Evolutionary conservation across 495 filamentous ascomycete species (phyloP).

Genomic region (Chaetomium tenue): DNA sequence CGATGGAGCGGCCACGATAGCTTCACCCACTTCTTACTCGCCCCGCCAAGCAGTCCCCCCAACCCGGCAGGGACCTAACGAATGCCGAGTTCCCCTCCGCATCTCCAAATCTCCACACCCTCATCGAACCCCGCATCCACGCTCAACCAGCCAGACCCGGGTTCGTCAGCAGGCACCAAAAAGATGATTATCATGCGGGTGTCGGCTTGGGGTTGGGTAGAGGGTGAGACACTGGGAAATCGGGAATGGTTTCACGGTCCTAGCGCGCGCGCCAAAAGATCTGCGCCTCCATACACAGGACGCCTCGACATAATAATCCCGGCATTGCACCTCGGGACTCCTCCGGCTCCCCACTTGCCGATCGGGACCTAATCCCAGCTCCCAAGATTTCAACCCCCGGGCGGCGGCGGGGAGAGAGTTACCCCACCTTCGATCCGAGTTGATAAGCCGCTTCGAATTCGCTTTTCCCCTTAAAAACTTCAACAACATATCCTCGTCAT

Average conservation of each 20-base stretch:
- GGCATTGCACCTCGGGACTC: background rate
- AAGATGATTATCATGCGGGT: no score
- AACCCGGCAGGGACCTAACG: background rate
- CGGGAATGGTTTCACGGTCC: no score
- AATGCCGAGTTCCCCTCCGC: slow-evolving; percentile 33
- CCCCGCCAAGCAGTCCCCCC: no score
- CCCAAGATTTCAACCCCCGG: background rate
- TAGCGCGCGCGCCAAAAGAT: no score
- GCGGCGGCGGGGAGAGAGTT: background rate
- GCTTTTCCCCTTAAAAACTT: background rate
- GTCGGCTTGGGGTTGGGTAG: no score
- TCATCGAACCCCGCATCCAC: slow-evolving; percentile 19
- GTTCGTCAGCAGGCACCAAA: background rate
- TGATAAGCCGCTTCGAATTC: background rate
- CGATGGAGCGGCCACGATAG: background rate
- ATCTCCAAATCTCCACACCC: slow-evolving; percentile 26
- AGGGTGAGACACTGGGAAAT: no score
- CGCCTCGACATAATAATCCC: background rate
- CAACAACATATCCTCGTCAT: no score
- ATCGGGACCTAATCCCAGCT: background rate
- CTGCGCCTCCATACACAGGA: no score
- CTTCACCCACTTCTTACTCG: background rate
- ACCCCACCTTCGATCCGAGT: slow-evolving; percentile 1
- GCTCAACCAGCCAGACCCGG: background rate
- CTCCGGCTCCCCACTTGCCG: slow-evolving; percentile 2